phyloP scores from a whole-genome alignment of 2,329 filamentous ascomycete species.

The Xylaria sp. region DNA sequence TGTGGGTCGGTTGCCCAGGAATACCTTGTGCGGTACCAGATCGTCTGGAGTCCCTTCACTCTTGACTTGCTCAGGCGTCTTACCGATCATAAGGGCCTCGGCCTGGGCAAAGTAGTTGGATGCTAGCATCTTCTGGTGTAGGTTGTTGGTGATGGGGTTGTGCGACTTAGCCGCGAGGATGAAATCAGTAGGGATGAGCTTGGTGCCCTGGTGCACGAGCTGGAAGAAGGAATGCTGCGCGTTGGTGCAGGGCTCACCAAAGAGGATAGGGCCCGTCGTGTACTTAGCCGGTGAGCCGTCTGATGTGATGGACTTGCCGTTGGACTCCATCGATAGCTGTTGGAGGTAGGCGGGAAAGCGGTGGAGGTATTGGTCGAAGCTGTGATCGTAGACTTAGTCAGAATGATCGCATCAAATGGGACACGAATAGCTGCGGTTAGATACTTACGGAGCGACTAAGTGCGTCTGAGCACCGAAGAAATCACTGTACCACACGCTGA shows the following conservation, averaged over 20 bases:
- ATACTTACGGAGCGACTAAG: constrained; percentile 87
- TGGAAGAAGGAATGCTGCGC: constrained; percentile 99
- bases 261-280: constrained; percentile 94
- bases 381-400: constrained; percentile 48
- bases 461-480: constrained; percentile 99
- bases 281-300: constrained; percentile 93
- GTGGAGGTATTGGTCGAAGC: constrained; percentile 98
- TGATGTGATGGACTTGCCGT: constrained; percentile 95
- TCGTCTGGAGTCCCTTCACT: constrained; percentile 77
- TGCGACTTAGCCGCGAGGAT: constrained; percentile 96
- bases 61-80: constrained; percentile 82
- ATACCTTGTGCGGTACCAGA: constrained; percentile 97
- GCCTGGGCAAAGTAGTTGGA: constrained; percentile 93
- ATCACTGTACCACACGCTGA: constrained; percentile 99
- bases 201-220: constrained; percentile 97
- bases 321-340: constrained; percentile 99
- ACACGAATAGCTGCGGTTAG: neutral
- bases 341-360: constrained; percentile 99
- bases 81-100: constrained; percentile 90
- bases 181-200: constrained; percentile 98
- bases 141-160: constrained; percentile 91
- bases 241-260: constrained; percentile 98
- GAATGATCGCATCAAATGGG: neutral
- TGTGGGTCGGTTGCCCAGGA: constrained; percentile 96
- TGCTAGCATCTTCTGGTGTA: constrained; percentile 96